Conservation (phyloP, 371 early-diverging fungal genomes). For the Lichtheimia corymbifera region DNA sequence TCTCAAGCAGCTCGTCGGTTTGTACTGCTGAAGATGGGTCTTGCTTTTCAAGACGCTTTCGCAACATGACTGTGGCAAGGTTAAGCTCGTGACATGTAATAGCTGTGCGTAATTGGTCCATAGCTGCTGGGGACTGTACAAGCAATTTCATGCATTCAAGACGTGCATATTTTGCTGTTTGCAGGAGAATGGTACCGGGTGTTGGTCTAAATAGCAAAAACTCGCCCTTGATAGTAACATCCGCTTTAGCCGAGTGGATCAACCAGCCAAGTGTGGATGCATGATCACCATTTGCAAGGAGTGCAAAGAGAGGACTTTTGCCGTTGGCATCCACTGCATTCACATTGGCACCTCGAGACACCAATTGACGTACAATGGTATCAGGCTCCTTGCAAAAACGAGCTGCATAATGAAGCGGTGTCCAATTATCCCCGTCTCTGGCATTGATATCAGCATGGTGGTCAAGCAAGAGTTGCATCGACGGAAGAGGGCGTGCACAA, state of each 20-base stretch:
- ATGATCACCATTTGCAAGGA: conserved; percentile 27
- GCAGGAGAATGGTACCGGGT: conserved; percentile 18
- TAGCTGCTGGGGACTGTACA: conserved; percentile 6
- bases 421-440: conserved; percentile 67
- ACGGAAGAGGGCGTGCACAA: conserved; percentile 35
- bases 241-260: conserved; percentile 15
- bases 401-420: conserved; percentile 69
- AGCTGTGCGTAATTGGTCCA: conserved; percentile 5
- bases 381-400: conserved; percentile 43
- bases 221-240: conserved; percentile 13
- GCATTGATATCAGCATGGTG: conserved; percentile 49
- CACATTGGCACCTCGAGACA: conserved; percentile 43
- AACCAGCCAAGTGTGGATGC: conserved; percentile 11
- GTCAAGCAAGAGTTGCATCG: conserved; percentile 17
- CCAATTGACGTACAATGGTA: conserved; percentile 33
- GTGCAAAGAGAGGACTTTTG: conserved; percentile 21
- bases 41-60: background rate
- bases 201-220: conserved; percentile 13
- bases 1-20: background rate
- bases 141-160: conserved; percentile 13
- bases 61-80: conserved; percentile 6
- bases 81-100: conserved; percentile 9
- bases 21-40: background rate
- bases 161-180: conserved; percentile 26
- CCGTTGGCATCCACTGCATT: conserved; percentile 25